These are phyloP conservation scores for Sporothrix phasma DNA, from an alignment of 2,329 filamentous ascomycete genomes.

Conservation along the genomic window DNA sequence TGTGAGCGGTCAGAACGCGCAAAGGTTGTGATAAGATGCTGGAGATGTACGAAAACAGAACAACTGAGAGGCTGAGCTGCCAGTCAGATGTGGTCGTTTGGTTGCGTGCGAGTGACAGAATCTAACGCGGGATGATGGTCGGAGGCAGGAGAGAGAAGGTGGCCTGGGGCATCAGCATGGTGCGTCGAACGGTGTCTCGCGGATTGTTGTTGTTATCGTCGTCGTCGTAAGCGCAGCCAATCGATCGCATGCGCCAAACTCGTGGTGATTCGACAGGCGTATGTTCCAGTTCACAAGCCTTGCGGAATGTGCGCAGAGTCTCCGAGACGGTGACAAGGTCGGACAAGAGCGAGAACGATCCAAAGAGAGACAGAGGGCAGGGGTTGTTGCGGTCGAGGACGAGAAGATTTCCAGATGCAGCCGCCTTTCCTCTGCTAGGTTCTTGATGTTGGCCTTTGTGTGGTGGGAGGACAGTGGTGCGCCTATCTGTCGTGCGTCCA, in stretches of 20 bases:
- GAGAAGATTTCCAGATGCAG: neutral
- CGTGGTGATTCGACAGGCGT: neutral
- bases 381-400: neutral
- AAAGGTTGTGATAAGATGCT: neutral
- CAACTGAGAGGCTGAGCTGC: neutral
- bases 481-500: neutral
- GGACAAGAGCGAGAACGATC: neutral
- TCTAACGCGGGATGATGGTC: constrained; percentile 24
- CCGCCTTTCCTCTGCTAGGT: neutral
- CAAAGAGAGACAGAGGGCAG: neutral
- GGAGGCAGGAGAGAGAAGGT: constrained; percentile 19
- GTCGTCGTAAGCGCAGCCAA: neutral
- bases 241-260: constrained; percentile 3
- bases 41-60: neutral
- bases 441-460: neutral
- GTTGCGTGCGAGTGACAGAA: neutral
- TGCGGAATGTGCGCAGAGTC: neutral
- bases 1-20: neutral
- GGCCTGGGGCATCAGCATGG: constrained; percentile 23
- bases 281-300: neutral
- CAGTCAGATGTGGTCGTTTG: neutral
- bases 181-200: constrained; percentile 15
- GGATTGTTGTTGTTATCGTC: neutral
- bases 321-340: neutral
- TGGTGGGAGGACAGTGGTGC: neutral